Conservation (phyloP, 805 yeast species). For the Priceomyces melissophilus region DNA sequence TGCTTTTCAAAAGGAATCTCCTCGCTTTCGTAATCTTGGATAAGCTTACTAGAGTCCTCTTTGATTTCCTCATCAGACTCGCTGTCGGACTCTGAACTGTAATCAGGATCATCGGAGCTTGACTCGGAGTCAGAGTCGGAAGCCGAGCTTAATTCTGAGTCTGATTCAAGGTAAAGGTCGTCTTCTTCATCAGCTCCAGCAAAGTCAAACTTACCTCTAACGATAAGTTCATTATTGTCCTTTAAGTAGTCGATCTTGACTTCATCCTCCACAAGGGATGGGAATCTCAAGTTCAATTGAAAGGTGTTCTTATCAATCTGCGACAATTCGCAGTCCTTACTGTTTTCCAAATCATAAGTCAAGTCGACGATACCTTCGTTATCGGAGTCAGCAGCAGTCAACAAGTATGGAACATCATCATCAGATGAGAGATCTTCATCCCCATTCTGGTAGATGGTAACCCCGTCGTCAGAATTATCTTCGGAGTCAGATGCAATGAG, state of each 20-base stretch:
- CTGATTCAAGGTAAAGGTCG: conserved; percentile 20
- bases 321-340: conserved; percentile 42
- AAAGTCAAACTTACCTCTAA: conserved; percentile 38
- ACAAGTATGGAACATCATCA: conserved; percentile 17
- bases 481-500: conserved; percentile 16
- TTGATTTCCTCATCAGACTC: conserved; percentile 33
- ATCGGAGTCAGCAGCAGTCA: conserved; percentile 29
- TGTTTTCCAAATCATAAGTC: conserved; percentile 38
- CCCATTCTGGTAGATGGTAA: conserved; percentile 40
- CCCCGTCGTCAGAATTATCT: conserved; percentile 30
- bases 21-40: conserved; percentile 35
- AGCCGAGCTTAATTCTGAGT: conserved; percentile 14
- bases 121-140: conserved; percentile 9
- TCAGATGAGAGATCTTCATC: conserved; percentile 3
- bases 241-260: conserved; percentile 38
- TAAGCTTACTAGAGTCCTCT: conserved; percentile 38
- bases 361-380: conserved; percentile 29
- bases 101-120: conserved; percentile 2
- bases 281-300: conserved; percentile 40
- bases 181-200: conserved; percentile 20
- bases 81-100: conserved; percentile 5
- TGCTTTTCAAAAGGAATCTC: conserved; percentile 42
- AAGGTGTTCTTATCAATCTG: conserved; percentile 37
- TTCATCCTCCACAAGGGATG: conserved; percentile 38
- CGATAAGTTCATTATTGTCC: conserved; percentile 38